Conservation (phyloP, 306 rosid genomes). For the Gleditsia sinensis region DNA sequence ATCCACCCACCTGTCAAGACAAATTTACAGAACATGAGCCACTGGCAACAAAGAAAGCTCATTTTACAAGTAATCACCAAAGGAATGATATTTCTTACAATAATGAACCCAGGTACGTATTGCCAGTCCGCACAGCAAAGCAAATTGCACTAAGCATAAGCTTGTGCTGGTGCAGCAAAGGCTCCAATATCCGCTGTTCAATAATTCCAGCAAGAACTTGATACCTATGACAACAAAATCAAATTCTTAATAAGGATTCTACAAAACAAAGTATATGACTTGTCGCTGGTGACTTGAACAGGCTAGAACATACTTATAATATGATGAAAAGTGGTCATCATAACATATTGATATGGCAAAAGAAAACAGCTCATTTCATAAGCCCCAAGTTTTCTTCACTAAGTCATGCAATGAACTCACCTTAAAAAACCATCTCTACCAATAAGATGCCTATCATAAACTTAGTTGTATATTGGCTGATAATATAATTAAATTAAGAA, state of each 20-base stretch:
- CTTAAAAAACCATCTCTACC: background rate
- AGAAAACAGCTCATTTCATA: background rate
- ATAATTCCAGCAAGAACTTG: slow-evolving; percentile 80
- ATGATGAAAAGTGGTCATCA: background rate
- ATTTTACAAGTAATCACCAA: background rate
- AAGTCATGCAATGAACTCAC: background rate
- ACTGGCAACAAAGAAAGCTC: background rate
- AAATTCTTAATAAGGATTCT: background rate
- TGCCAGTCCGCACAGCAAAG: slow-evolving; percentile 87
- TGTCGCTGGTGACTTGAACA: background rate
- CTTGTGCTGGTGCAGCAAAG: slow-evolving; percentile 78
- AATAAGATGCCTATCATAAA: background rate
- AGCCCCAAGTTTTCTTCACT: background rate
- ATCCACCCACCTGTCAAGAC: slow-evolving; percentile 81
- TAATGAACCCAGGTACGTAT: slow-evolving; percentile 83
- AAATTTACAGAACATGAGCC: slow-evolving; percentile 26
- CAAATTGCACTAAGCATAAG: slow-evolving; percentile 68
- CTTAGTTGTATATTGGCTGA: background rate
- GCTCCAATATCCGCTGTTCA: slow-evolving; percentile 84
- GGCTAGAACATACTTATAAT: background rate
- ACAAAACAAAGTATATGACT: background rate
- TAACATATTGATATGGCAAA: background rate
- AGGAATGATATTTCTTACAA: slow-evolving; percentile 52
- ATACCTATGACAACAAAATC: slow-evolving; percentile 52
- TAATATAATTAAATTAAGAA: too few relatives aligned